A percentile compares a stretch with the other conserved stretches of the same genome.
Evolutionary conservation across 495 filamentous ascomycete species (phyloP).

Genomic region (Aspergillus panamensis): DNA sequence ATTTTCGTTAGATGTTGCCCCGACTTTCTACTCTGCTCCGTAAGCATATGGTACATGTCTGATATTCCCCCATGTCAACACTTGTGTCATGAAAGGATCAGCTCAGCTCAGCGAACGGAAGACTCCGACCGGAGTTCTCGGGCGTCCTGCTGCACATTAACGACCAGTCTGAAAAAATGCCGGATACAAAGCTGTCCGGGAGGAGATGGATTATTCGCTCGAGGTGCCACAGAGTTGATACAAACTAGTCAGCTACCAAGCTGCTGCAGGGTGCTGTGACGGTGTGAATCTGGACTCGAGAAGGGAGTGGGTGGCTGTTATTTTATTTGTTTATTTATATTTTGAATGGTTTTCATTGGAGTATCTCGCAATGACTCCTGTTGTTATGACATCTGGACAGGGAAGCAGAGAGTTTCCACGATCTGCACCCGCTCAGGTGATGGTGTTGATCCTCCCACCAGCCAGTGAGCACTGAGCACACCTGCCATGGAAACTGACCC

Average conservation of each 20-base stretch:
- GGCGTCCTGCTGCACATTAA: constrained; percentile 18
- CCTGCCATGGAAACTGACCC: constrained; percentile 8
- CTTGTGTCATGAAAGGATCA: constrained; percentile 4
- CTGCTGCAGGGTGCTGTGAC: constrained; percentile 10
- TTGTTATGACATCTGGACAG: not conserved
- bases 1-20: too few relatives aligned
- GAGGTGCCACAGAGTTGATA: not conserved
- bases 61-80: not conserved
- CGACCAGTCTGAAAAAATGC: constrained; percentile 18
- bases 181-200: not conserved
- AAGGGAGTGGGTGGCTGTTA: not conserved
- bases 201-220: not conserved
- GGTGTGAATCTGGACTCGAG: not conserved
- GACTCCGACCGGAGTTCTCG: constrained; percentile 11
- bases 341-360: not conserved
- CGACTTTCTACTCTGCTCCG: not conserved
- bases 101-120: constrained; percentile 2
- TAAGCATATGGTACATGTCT: not conserved
- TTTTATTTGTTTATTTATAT: not conserved
- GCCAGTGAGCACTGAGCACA: constrained; percentile 6
- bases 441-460: constrained; percentile 10
- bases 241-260: not conserved
- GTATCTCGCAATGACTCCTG: not conserved
- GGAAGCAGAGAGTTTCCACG: constrained; percentile 4
- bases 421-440: constrained; percentile 18